These are phyloP conservation scores for Cercospora janseana DNA, from an alignment of 2,329 filamentous ascomycete species.

Conservation along the genomic window DNA sequence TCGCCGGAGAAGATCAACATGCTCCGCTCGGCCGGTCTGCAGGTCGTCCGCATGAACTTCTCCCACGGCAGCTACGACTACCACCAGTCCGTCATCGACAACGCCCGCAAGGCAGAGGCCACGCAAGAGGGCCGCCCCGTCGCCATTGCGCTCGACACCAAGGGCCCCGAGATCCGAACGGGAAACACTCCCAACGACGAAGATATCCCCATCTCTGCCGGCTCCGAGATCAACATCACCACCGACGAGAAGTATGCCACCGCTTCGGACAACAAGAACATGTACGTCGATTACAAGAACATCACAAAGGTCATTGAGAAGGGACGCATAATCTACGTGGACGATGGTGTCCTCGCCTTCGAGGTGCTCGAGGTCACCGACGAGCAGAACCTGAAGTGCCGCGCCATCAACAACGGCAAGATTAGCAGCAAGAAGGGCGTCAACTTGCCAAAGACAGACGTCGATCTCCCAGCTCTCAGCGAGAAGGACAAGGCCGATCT, in stretches of 20 bases:
- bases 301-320: slow-evolving; percentile 95
- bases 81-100: slow-evolving; percentile 97
- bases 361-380: slow-evolving; percentile 86
- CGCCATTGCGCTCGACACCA: slow-evolving; percentile 87
- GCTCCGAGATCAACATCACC: slow-evolving; percentile 88
- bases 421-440: slow-evolving; percentile 99
- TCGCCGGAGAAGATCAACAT: slow-evolving; percentile 94
- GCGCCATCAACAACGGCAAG: slow-evolving; percentile 94
- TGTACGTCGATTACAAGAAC: slow-evolving; percentile 99
- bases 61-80: slow-evolving; percentile 93
- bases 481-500: slow-evolving; percentile 98
- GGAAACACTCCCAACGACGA: slow-evolving; percentile 68
- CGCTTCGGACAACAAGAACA: slow-evolving; percentile 82
- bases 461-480: slow-evolving; percentile 93
- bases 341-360: slow-evolving; percentile 96
- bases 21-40: slow-evolving; percentile 82
- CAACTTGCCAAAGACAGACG: slow-evolving; percentile 97
- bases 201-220: slow-evolving; percentile 78
- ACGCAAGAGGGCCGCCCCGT: slow-evolving; percentile 77
- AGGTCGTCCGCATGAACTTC: slow-evolving; percentile 99
- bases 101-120: slow-evolving; percentile 83
- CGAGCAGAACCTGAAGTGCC: slow-evolving; percentile 81
- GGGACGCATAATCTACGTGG: slow-evolving; percentile 94
- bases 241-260: slow-evolving; percentile 91
- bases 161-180: slow-evolving; percentile 84